Evolutionary conservation across 2,329 filamentous ascomycete genomes (phyloP), one percentile per base, ranked within the genome.

Genomic region (Lecanicillium sp.): DNA sequence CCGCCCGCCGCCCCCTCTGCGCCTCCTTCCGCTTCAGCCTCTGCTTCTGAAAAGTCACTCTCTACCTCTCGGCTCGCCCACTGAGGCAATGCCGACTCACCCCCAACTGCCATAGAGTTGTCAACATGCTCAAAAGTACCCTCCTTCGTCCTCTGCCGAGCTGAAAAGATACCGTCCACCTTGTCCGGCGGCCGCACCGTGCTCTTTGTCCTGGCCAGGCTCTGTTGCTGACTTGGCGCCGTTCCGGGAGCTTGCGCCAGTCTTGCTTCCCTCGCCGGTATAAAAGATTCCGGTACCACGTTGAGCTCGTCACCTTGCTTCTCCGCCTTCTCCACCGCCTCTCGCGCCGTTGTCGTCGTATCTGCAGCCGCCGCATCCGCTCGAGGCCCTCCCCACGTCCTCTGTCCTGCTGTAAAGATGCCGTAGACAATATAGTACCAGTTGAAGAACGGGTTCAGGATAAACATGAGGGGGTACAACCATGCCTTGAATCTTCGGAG

Each of bases 381-480:
- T 59, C 91, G 80, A 10, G 91, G 93, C 0, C 91, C 91, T 55
- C 91, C 91, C 91, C 93, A 98, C 2, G 91, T 97, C 55, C 91
- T 79, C 64, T 95, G 89, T 17, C 90, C 90, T 24, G 90, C 90
- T 1, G 91, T 96, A 66, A 95, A 93, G 57, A 95, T 94, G 37
- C 90, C 90, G 64, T 96, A 95, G 2, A 95, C 86, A 86, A 96
- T 95, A 70, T 97, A 97, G 50, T 89, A 79, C 91, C 91, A 97
- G 67, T 97, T 97, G 75, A 96, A 90, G 62, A 97, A 94, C 1
- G 93, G 91, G 61, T 96, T 97, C 54, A 96, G 66, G 39, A 95
- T 69, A 63, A 96, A 97, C 90, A 97, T 96, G 53, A 97, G 59
- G 0, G 91, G 91, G 62, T 97, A 97, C 5, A 97, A 74, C 84